phyloP scores from a whole-genome alignment of 139 green algal genomes.

The Yamagishiella unicocca region DNA sequence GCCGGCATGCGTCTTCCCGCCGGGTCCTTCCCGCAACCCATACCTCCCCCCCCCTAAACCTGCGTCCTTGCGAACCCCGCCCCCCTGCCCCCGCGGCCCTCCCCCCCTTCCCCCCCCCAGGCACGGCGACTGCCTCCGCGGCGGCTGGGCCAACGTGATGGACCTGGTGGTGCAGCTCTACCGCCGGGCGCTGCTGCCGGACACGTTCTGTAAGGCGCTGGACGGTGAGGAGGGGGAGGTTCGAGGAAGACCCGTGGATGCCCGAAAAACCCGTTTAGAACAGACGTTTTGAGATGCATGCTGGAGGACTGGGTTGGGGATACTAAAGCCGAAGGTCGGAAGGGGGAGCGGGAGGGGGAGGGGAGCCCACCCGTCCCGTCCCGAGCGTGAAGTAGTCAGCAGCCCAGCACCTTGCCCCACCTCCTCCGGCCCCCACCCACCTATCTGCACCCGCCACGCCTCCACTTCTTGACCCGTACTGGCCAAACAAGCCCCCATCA shows the following conservation, averaged over 20 bases:
- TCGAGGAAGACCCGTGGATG: no score
- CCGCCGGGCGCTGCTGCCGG: slow-evolving; percentile 76
- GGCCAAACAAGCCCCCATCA: no score
- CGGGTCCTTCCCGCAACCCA: no score
- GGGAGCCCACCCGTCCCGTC: neutral
- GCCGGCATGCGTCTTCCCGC: no score
- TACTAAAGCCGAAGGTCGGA: no score
- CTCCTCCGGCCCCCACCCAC: neutral
- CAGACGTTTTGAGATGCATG: no score
- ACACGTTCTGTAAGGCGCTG: slow-evolving; percentile 60
- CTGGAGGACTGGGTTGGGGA: no score
- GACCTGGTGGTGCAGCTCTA: slow-evolving; percentile 89
- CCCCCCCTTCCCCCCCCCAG: slow-evolving; percentile 41
- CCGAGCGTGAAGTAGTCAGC: no score
- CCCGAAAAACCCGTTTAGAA: no score
- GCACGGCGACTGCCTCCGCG: slow-evolving; percentile 87
- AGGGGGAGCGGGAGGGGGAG: no score
- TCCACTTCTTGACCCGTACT: neutral
- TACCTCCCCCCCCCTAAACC: no score
- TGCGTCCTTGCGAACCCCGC: neutral
- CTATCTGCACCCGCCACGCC: neutral
- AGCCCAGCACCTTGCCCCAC: neutral
- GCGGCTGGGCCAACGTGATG: slow-evolving; percentile 90
- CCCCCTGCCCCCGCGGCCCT: neutral
- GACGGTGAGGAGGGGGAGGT: slow-evolving; percentile 5